These are phyloP conservation scores for Boletus sp. DNA, from an alignment of 1,284 basidiomycete species.

Conservation along the genomic window DNA sequence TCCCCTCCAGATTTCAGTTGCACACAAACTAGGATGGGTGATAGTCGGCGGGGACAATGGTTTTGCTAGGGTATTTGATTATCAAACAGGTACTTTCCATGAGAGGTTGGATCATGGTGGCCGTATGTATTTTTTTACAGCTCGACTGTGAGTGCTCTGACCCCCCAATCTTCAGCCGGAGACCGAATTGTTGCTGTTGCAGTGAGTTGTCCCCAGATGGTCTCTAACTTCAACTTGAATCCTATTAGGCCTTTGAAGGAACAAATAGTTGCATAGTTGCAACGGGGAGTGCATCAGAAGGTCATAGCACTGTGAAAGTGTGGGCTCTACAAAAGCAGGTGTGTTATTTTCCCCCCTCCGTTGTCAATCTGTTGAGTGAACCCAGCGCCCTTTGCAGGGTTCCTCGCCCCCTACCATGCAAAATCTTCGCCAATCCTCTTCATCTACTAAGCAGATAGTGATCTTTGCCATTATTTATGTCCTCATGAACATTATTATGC, in stretches of 20 bases:
- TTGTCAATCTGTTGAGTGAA: too few relatives aligned
- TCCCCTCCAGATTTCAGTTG: neutral
- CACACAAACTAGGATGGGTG: neutral
- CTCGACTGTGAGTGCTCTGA: too few relatives aligned
- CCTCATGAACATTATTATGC: too few relatives aligned
- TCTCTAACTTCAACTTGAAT: too few relatives aligned
- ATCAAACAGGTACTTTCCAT: neutral
- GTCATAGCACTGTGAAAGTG: neutral
- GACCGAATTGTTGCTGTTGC: neutral
- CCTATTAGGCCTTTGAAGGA: neutral
- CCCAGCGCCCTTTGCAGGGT: too few relatives aligned
- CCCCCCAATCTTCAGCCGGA: too few relatives aligned
- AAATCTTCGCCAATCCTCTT: too few relatives aligned
- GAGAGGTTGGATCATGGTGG: conserved; percentile 4
- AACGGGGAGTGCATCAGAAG: neutral
- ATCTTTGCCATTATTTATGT: too few relatives aligned
- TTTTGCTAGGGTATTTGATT: conserved; percentile 5
- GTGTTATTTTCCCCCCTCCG: too few relatives aligned
- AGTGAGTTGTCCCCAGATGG: neutral
- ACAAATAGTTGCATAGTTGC: neutral
- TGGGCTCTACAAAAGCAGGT: too few relatives aligned
- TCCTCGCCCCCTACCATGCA: too few relatives aligned
- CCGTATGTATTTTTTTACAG: neutral
- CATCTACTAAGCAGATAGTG: too few relatives aligned
- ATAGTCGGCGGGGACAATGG: conserved; percentile 6